phyloP scores from a whole-genome alignment of 352 stramenopile genomes.

The Phytophthora sp. region DNA sequence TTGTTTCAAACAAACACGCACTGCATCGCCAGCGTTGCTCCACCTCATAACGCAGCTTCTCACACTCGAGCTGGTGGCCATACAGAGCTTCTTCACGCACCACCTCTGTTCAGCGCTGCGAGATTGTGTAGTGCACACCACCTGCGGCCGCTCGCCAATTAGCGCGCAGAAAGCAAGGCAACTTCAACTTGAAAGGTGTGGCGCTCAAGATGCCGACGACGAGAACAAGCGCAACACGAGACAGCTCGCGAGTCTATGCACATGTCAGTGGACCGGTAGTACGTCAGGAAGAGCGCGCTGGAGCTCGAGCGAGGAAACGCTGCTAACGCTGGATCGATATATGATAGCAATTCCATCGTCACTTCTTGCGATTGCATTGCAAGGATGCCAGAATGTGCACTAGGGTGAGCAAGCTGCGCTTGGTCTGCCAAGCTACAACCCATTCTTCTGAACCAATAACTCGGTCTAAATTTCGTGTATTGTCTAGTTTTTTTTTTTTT shows the following conservation, averaged over 20 bases:
- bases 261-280: constrained; percentile 66
- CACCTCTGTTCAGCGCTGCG: constrained; percentile 59
- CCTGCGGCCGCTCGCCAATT: background rate
- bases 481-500: too few species aligned
- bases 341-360: too few species aligned
- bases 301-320: too few species aligned
- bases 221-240: constrained; percentile 79
- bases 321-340: too few species aligned
- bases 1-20: constrained; percentile 55
- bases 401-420: too few species aligned
- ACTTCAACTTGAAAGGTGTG: background rate
- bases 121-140: background rate
- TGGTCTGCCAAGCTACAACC: too few species aligned
- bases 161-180: constrained; percentile 9
- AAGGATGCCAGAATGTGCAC: too few species aligned
- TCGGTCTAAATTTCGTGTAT: too few species aligned
- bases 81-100: constrained; percentile 51
- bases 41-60: constrained; percentile 68
- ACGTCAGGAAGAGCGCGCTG: constrained; percentile 79
- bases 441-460: too few species aligned
- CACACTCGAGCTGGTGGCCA: constrained; percentile 78
- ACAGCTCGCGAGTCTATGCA: constrained; percentile 77
- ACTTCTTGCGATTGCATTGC: too few species aligned
- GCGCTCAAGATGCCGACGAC: constrained; percentile 46
- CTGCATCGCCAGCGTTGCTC: constrained; percentile 63